These are phyloP conservation scores for Brassica balearica DNA, from an alignment of 441 rosid species.

Conservation along the genomic window DNA sequence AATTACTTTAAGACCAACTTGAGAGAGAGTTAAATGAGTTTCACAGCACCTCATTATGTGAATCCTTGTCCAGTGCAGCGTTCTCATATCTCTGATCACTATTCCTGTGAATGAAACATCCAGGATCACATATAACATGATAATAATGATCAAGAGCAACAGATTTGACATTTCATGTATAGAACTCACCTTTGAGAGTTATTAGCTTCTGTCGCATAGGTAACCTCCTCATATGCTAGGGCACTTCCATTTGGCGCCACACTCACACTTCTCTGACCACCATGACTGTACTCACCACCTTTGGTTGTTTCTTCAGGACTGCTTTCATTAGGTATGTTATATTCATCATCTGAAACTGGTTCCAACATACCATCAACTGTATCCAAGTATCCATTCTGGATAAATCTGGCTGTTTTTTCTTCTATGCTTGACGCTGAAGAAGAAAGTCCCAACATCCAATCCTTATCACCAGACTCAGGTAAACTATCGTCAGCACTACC, in stretches of 20 bases:
- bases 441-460: no score
- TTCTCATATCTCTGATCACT: slow-evolving; percentile 38
- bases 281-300: slow-evolving; percentile 38
- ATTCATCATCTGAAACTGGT: slow-evolving; percentile 60
- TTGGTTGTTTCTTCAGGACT: slow-evolving; percentile 39
- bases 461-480: no score
- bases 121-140: slow-evolving; percentile 10
- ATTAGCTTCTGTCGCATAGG: slow-evolving; percentile 41
- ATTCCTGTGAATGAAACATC: slow-evolving; percentile 47
- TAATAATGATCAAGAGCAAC: slow-evolving; percentile 24
- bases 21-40: no score
- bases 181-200: slow-evolving; percentile 54
- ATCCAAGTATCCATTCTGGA: no score
- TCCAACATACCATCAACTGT: no score
- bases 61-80: slow-evolving; percentile 46
- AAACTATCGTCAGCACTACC: no score
- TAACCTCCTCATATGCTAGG: slow-evolving; percentile 44
- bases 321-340: no score
- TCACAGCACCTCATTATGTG: slow-evolving; percentile 58
- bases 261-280: slow-evolving; percentile 40
- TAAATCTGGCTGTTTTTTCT: no score
- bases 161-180: slow-evolving; percentile 27
- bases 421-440: no score
- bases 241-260: slow-evolving; percentile 48
- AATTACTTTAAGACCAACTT: neutral